Evolutionary conservation across 148 eudicot species (phyloP), one percentile per base, ranked within the genome.

Genomic region (Camellia granthamiana): DNA sequence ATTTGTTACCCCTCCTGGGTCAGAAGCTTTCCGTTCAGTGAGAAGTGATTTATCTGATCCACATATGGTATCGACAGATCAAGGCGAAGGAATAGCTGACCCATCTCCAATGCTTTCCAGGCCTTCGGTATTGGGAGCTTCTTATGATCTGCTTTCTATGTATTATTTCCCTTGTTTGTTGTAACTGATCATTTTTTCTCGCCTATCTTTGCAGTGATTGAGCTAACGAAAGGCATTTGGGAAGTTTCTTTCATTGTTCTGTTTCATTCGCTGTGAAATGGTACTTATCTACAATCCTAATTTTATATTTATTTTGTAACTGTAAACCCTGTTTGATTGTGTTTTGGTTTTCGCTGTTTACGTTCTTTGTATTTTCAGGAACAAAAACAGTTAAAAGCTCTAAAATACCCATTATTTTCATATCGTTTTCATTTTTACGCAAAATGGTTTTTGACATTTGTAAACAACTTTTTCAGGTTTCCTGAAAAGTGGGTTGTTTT

Each of bases 21-120:
- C 83, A 46, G 88, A 81, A 71, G 11, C 81, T 42, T 52, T 67
- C 30, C 81, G 65, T 66, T 79, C 84, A 44, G 79, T 80, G 23
- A 80, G 72, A 78, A 82, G 81, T 80, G 80, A 65, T 65, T 55
- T 74, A 1, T 79, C 88, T 52, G 88, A 83, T 80, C 58, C 23
- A 43, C 80, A 84, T 21, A 60, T 69, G 46, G 72, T 67, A 30
- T 75, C 79, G 23, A 42, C 71, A 19, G 84, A 82, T 69, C 62
- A 41, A 69, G 81, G 73, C 76, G 47, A 81, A 64, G 78, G 44
- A n/a, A 42, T 9, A 30, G 83, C 79, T 11, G 54, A 67, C 58
- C 60, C 56, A 64, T 71, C 87, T 75, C 79, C 87, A 11, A 49
- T 67, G 74, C 69, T 80, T 78, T 56, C 82, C 77, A 72, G 18